Percentiles rank a stretch among this genome's conserved stretches.
Evolutionary conservation across 257 asterid species (phyloP).

Genomic region (Anisodus tanguticus): DNA sequence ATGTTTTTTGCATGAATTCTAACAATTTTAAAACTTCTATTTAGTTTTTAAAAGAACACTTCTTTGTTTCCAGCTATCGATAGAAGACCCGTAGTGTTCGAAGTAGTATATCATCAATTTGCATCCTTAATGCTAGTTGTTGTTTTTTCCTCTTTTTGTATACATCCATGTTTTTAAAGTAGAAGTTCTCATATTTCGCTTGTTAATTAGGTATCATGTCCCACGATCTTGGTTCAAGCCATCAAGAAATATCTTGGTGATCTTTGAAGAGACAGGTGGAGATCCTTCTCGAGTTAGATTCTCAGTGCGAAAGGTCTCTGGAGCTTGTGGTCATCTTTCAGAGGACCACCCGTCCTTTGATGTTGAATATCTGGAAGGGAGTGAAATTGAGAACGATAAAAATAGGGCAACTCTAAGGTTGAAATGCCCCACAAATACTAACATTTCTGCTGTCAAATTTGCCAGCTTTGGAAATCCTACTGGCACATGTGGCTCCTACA

Average conservation of each 20-base stretch:
- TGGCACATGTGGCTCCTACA: slow-evolving; percentile 69
- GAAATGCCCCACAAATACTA: slow-evolving; percentile 57
- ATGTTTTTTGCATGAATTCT: slow-evolving; percentile 11
- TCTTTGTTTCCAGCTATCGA: background rate
- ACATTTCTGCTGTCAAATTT: slow-evolving; percentile 57
- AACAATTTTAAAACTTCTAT: background rate
- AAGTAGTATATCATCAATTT: slow-evolving; percentile 20
- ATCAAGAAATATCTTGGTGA: slow-evolving; percentile 71
- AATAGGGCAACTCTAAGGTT: slow-evolving; percentile 45
- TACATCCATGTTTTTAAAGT: background rate
- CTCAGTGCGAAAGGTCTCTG: slow-evolving; percentile 59
- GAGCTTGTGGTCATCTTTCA: slow-evolving; percentile 56
- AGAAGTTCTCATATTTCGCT: slow-evolving; percentile 17
- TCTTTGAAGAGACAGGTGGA: slow-evolving; percentile 90
- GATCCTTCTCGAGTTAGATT: slow-evolving; percentile 71
- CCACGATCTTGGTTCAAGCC: slow-evolving; percentile 97
- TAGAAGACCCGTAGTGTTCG: background rate
- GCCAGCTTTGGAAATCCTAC: slow-evolving; percentile 77
- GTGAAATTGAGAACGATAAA: slow-evolving; percentile 36
- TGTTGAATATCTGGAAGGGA: slow-evolving; percentile 40
- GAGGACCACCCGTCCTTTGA: slow-evolving; percentile 68
- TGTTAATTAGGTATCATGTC: slow-evolving; percentile 72
- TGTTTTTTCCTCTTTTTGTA: background rate
- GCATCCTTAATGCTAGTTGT: background rate
- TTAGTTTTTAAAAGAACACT: background rate